Evolutionary conservation across 441 rosid species (phyloP), one percentile per base, ranked within the genome.

Genomic region (Gossypium schwendimanii): DNA sequence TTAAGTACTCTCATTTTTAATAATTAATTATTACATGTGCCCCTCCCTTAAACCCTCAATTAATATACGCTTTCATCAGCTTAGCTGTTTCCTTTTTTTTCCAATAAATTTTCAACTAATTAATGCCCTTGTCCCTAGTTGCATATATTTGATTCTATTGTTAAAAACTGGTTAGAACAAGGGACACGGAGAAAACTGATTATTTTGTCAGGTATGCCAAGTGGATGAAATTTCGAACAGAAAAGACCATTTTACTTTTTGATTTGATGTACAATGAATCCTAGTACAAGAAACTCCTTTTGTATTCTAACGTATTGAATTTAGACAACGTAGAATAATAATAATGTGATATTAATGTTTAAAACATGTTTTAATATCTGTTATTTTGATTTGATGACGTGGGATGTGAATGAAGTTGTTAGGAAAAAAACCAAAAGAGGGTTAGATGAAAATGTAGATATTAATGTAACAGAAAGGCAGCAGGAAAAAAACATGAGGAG

Each of bases 1-100:
- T 45, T n/a, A 82, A 77, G 78, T 18, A 75, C 28, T 20, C 10
- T 70, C 49, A n/a, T 44, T 12, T 33, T 6, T 71, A n/a, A 18
- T 53, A 14, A 26, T 58, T 72, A 44, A 14, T 18, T 23, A 21
- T 67, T 62, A 65, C 79, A 79, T 59, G 66, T 47, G 63, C 66
- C 26, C 66, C 26, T 54, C 68, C 68, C 18, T 6, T 15, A 4
- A 28, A 18, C 31, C 61, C 12, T 52, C 50, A 36, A 24, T 58
- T 24, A 58, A 53, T 69, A 5, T 36, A 23, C 11, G 26, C 44
- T 15, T 31, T 31, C 45, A n/a, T 49, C 53, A 28, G 33, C 69
- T 18, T 52, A 26, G 10, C 60, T 69, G 72, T 53, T 53, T 11
- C 4, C 54, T 53, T 8, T 14, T n/a, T 17, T 0, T 17, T 18